Conservation (phyloP, 257 asterid species). For the Paulownia fortunei region DNA sequence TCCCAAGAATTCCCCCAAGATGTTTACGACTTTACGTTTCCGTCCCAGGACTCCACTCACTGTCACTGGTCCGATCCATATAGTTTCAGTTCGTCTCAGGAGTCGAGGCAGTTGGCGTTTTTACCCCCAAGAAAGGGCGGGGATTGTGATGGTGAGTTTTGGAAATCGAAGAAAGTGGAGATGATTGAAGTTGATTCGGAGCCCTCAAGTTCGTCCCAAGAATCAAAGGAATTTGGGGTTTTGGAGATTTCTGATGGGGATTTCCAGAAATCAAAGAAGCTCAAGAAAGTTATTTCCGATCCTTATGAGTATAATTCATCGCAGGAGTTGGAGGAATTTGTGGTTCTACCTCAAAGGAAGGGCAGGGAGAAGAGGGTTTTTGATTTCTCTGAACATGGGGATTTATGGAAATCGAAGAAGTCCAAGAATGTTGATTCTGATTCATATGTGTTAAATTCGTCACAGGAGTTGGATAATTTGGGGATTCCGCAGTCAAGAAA, state of each 20-base stretch:
- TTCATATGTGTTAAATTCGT: constrained; percentile 46
- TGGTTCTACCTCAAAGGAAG: constrained; percentile 39
- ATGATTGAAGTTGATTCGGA: constrained; percentile 44
- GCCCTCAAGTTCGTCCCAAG: constrained; percentile 39
- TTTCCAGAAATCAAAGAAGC: constrained; percentile 32
- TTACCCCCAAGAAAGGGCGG: constrained; percentile 17
- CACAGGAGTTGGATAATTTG: constrained; percentile 59
- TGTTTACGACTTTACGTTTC: constrained; percentile 57
- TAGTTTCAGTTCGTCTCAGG: constrained; percentile 38
- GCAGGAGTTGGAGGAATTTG: constrained; percentile 43
- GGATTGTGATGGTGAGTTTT: constrained; percentile 20
- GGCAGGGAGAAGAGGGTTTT: constrained; percentile 39
- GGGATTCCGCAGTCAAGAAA: constrained; percentile 38
- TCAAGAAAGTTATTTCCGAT: constrained; percentile 24
- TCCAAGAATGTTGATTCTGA: constrained; percentile 49
- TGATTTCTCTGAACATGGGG: constrained; percentile 46
- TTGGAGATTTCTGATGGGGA: constrained; percentile 16
- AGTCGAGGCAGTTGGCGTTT: constrained; percentile 29
- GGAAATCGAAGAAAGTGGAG: constrained; percentile 42
- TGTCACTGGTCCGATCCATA: constrained; percentile 53
- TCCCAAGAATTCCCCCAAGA: constrained; percentile 70
- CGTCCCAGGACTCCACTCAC: constrained; percentile 58
- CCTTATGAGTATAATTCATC: constrained; percentile 41
- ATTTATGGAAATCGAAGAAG: constrained; percentile 49
- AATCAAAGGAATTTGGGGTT: constrained; percentile 27